Conservation (phyloP, 108 stramenopile species). For the Cylindrotheca closterium region DNA sequence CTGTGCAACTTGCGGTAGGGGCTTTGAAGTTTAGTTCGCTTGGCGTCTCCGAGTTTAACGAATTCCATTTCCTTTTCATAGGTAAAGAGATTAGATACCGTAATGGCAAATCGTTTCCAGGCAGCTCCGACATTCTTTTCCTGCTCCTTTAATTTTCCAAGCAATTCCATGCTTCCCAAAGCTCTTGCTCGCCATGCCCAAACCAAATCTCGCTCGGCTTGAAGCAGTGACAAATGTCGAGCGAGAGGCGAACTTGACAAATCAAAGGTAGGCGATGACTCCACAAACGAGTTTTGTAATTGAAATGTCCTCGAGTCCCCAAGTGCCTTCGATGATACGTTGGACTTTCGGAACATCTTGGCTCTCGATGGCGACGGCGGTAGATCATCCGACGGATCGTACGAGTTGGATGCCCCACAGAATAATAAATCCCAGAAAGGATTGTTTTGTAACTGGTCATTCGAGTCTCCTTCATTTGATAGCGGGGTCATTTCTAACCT, state of each 20-base stretch:
- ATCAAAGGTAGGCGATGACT: slow-evolving; percentile 11
- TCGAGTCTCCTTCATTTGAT: not conserved
- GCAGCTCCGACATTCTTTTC: slow-evolving; percentile 57
- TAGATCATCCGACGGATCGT: no score
- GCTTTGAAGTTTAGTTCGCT: slow-evolving; percentile 49
- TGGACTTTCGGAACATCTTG: no score
- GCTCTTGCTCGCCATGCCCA: slow-evolving; percentile 51
- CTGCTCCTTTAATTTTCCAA: slow-evolving; percentile 49
- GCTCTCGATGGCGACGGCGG: no score
- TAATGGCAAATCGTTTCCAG: slow-evolving; percentile 75
- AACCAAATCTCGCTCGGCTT: slow-evolving; percentile 65
- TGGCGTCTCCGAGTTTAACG: slow-evolving; percentile 48
- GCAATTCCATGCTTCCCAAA: slow-evolving; percentile 46
- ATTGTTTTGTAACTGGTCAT: not conserved
- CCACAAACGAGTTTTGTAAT: slow-evolving; percentile 39
- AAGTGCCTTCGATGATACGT: slow-evolving; percentile 36
- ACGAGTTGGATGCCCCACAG: not conserved
- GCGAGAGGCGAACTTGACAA: slow-evolving; percentile 3
- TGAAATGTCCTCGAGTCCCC: slow-evolving; percentile 27
- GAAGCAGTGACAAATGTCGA: slow-evolving; percentile 48
- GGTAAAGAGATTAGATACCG: slow-evolving; percentile 70
- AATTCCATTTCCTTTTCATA: slow-evolving; percentile 80
- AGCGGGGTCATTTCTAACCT: no score
- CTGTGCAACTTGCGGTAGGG: slow-evolving; percentile 74
- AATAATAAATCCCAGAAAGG: not conserved